A percentile compares a stretch with the other conserved stretches of the same genome.
These are phyloP conservation scores for Volvariella surrecta DNA, from an alignment of 1,284 basidiomycete species.

Conservation along the genomic window DNA sequence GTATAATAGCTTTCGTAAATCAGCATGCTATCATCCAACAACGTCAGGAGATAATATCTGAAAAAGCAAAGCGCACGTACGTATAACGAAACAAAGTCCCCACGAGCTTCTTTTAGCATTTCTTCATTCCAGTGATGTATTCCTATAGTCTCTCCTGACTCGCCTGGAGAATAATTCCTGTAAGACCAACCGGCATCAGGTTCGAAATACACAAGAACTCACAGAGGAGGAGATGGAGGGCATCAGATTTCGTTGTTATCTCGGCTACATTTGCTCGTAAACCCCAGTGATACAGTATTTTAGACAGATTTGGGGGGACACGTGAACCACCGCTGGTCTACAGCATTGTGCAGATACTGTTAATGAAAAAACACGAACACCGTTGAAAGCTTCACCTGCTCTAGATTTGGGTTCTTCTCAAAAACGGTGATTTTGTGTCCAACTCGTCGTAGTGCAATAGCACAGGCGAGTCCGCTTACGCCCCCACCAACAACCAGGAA, in stretches of 20 bases:
- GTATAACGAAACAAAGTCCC: conserved; percentile 41
- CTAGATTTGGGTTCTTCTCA: conserved; percentile 31
- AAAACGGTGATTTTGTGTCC: conserved; percentile 49
- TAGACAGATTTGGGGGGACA: conserved; percentile 47
- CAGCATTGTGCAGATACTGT: background rate
- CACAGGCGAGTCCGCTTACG: conserved; percentile 43
- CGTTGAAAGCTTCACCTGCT: conserved; percentile 21
- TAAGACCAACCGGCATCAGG: background rate
- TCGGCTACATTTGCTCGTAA: conserved; percentile 27
- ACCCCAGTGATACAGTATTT: conserved; percentile 51
- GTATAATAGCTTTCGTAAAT: conserved; percentile 29
- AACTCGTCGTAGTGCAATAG: conserved; percentile 41
- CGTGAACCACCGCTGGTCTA: conserved; percentile 32
- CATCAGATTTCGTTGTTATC: conserved; percentile 29
- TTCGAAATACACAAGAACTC: conserved; percentile 2
- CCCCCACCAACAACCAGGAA: conserved; percentile 46
- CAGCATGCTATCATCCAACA: conserved; percentile 28
- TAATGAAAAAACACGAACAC: conserved; percentile 4
- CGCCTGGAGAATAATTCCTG: conserved; percentile 14
- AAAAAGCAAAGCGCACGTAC: conserved; percentile 25
- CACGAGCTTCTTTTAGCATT: conserved; percentile 43
- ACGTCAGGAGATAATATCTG: conserved; percentile 1
- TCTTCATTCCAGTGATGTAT: conserved; percentile 46
- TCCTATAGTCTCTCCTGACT: conserved; percentile 40
- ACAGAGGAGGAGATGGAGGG: conserved; percentile 28